Base-by-base conservation (phyloP, 148 eudicot genomes). In the Pharnaceum exiguum region DNA sequence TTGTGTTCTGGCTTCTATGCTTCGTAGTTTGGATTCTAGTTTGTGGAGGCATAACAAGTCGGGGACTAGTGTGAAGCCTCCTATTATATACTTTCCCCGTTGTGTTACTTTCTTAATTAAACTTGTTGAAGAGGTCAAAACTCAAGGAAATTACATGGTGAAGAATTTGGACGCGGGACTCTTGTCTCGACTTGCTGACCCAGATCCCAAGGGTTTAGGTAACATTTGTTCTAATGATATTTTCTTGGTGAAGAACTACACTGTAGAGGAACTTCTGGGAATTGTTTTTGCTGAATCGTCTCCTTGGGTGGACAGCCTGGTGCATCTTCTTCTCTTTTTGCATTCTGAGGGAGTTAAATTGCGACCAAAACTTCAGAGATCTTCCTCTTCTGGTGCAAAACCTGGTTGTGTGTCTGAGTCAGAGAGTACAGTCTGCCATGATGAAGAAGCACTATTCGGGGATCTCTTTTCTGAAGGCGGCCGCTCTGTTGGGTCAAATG, bases 371-470 rank as follows among this genome's bases (percentile, higher is more conserved):
- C 71, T 86, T 61, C 96, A 94, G 69, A 77, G 90, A 60, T 84
- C 83, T 37, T 73, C 55, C 66, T 85, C 99, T 32, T 55, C 57
- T 69, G 79, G 75, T 67, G 69, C 79, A 40, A 93, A 83, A 78
- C 61, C 76, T 40, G 61, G 70, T 77, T 68, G 62, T 53, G 64
- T 60, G 45, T 73, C 76, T 47, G 99, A 94, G 75, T 63, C 65
- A 27, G 99, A 94, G 55, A 88, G 28, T 55, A 69, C 78, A 22
- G 67, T 74, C 67, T 82, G 87, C 75, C 95, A 86, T 63, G 99
- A 94, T 71, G 99, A 94, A 69, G 99, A 94, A 72, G 95, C 96
- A 28, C 74, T 94, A 24, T 94, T 94, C 71, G 99, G 99, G 53
- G 87, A 94, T 76, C 91, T 94, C 56, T 94, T 94, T 63, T 94